Conservation (phyloP, 2,329 filamentous ascomycete species). For the Colletotrichum sidae region DNA sequence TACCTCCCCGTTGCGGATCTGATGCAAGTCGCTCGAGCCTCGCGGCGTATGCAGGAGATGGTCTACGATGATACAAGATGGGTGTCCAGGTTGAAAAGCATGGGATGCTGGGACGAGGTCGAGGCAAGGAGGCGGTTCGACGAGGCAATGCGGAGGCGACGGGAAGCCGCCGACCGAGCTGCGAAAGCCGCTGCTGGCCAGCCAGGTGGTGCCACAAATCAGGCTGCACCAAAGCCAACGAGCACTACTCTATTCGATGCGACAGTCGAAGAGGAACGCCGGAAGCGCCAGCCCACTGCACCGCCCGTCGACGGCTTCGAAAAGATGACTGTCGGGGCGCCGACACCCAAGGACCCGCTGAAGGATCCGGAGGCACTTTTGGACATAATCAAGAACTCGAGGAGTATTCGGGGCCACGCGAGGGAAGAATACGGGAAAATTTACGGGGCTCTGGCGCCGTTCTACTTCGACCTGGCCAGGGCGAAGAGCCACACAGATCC, state of each 20-base stretch:
- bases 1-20: constrained; percentile 89
- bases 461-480: constrained; percentile 84
- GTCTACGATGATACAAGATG: constrained; percentile 98
- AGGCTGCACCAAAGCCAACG: constrained; percentile 41
- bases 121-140: constrained; percentile 88
- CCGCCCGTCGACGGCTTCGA: constrained; percentile 77
- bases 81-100: constrained; percentile 85
- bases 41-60: constrained; percentile 93
- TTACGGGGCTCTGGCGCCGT: constrained; percentile 87
- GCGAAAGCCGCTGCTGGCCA: constrained; percentile 40
- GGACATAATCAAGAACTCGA: constrained; percentile 75
- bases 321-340: constrained; percentile 70
- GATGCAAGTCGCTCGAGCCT: constrained; percentile 85
- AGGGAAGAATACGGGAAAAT: constrained; percentile 91
- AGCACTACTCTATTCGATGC: constrained; percentile 81
- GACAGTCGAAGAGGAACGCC: constrained; percentile 71
- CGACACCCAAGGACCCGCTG: constrained; percentile 56
- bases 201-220: constrained; percentile 38
- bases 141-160: constrained; percentile 70
- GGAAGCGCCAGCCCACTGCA: constrained; percentile 51
- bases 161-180: constrained; percentile 62
- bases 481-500: constrained; percentile 82
- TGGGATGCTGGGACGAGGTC: constrained; percentile 91
- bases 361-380: constrained; percentile 75
- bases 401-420: constrained; percentile 85